Evolutionary conservation across 2,329 filamentous ascomycete species (phyloP), one percentile per base, ranked within the genome.

Genomic region (Penicillium sp.): DNA sequence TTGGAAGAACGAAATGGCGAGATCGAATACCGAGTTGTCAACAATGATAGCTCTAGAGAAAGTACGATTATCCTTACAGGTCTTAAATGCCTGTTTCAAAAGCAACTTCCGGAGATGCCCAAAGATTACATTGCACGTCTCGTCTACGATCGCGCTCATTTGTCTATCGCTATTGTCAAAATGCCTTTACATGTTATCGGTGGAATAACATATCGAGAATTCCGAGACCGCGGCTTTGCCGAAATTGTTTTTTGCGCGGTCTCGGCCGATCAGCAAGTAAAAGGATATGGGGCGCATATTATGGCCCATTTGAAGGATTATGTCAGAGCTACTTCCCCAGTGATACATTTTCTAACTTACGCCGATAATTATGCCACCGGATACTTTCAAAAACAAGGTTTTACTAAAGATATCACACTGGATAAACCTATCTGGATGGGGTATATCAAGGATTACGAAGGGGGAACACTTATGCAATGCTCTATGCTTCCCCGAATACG

Each of bases 181-280:
- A 92, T 95, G 67, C 93, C 94, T 0, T 81, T 97, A 45, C 91
- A 96, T 69, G 91, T 96, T 14, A 89, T 96, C 31, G 84, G 83
- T 73, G 94, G 94, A 56, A 97, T 99, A 69, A 97, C 94, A 22
- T 97, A 96, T 75, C 87, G 93, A 11, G 92, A 92, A 0, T 99
- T 99, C 77, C 91, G 92, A 69, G 88, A 88, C 50, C 89, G 93
- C 50, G 85, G 89, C 65, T 99, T 99, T 69, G 94, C 94, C 62
- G 94, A 99, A 77, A 99, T 99, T 65, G 94, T 97, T 55, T 99
- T 99, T 71, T 99, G 93, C 73, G 94, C 94, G 63, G 95, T 99
- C 67, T 95, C 90, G 51, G 96, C 91, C 0, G 94, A 97, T 70
- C 94, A 99, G 74, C 94, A 99, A 75, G 94, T 97, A 65, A 97